A percentile compares a stretch with the other conserved stretches of the same genome.
phyloP scores from a whole-genome alignment of 805 yeast genomes.

The Lipomyces yamadae region DNA sequence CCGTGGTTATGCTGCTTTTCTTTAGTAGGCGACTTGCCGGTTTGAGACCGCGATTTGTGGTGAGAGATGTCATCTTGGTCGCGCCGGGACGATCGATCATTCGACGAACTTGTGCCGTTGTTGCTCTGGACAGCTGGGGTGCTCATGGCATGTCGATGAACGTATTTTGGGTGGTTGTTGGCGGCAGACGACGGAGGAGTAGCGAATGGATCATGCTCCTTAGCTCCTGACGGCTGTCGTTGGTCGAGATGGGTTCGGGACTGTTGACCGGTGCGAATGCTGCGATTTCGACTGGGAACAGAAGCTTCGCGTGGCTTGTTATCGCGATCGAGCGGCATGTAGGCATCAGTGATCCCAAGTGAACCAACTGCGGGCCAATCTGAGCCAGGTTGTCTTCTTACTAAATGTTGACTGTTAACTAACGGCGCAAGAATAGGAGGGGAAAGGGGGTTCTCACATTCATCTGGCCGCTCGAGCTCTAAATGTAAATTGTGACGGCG shows the following conservation, averaged over 20 bases:
- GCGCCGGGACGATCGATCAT: not conserved
- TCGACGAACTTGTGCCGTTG: not conserved
- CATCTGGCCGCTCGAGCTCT: not conserved
- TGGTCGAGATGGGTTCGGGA: not conserved
- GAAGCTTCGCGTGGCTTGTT: slow-evolving; percentile 4
- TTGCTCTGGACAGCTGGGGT: not conserved
- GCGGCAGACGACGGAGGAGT: slow-evolving; percentile 16
- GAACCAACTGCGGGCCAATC: slow-evolving; percentile 5
- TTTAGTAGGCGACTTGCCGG: not conserved
- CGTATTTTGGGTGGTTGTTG: not conserved
- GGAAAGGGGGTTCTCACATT: not conserved
- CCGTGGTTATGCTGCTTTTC: slow-evolving; percentile 9
- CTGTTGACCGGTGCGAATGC: not conserved
- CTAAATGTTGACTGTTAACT: not conserved
- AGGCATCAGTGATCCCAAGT: slow-evolving; percentile 8
- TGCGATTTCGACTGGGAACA: not conserved
- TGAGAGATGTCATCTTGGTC: not conserved
- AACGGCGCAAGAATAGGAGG: not conserved
- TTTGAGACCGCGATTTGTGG: slow-evolving; percentile 12
- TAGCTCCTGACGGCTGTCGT: slow-evolving; percentile 5
- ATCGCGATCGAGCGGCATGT: slow-evolving; percentile 21
- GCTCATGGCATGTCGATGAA: slow-evolving; percentile 10
- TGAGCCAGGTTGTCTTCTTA: not conserved
- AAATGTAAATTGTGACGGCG: slow-evolving; percentile 8
- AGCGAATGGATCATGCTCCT: slow-evolving; percentile 18